Percentiles rank a stretch among this genome's conserved stretches.
Evolutionary conservation across 2,329 filamentous ascomycete species (phyloP).

Genomic region (Phyllosticta paracitricarpa): DNA sequence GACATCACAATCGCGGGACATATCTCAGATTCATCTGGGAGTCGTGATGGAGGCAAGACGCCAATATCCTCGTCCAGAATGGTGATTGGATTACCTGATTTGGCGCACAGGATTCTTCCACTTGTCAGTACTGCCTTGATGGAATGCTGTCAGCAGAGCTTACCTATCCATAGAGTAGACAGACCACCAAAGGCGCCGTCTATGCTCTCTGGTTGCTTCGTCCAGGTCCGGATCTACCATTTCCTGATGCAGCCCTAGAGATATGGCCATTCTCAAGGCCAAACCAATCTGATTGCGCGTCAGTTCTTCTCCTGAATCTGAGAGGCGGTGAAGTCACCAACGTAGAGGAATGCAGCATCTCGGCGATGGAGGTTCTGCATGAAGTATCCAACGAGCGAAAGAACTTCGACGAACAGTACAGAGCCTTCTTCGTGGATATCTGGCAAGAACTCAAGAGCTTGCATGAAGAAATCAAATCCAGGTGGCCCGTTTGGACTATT

Average conservation of each 20-base stretch:
- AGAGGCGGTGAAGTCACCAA: background rate
- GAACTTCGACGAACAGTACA: constrained; percentile 44
- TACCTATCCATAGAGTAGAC: constrained; percentile 43
- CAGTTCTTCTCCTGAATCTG: background rate
- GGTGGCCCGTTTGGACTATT: constrained; percentile 43
- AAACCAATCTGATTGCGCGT: constrained; percentile 15
- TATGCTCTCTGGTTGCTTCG: constrained; percentile 37
- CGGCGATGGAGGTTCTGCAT: constrained; percentile 48
- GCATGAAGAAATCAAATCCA: constrained; percentile 46
- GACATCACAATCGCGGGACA: constrained; percentile 40
- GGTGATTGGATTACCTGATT: constrained; percentile 45
- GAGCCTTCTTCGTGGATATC: constrained; percentile 47
- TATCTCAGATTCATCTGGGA: constrained; percentile 30
- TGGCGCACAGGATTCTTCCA: constrained; percentile 38
- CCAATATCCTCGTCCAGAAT: constrained; percentile 47
- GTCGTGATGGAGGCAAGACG: constrained; percentile 28
- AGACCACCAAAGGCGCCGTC: constrained; percentile 47
- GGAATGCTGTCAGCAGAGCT: background rate
- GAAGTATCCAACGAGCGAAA: constrained; percentile 46
- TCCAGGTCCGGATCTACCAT: constrained; percentile 31
- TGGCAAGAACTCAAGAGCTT: constrained; percentile 42
- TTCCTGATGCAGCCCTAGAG: constrained; percentile 47
- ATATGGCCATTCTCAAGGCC: constrained; percentile 48
- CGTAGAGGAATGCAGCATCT: constrained; percentile 46
- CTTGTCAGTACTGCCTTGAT: background rate